Percentiles rank a stretch among this genome's conserved stretches.
Conservation (phyloP, 2,329 filamentous ascomycete genomes). For the Apiospora aurea region DNA sequence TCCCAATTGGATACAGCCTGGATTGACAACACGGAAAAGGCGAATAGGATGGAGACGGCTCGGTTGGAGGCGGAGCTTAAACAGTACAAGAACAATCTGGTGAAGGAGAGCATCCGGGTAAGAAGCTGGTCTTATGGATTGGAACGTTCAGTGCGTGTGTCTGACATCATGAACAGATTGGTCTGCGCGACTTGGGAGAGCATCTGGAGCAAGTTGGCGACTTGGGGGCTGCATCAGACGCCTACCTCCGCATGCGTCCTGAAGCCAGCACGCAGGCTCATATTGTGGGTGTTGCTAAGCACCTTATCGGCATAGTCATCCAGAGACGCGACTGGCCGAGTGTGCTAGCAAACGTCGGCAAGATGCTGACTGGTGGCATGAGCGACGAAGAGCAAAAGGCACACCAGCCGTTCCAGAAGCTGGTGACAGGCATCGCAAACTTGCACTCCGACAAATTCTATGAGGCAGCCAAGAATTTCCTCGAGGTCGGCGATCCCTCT, state of each 20-base stretch:
- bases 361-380: slow-evolving; percentile 63
- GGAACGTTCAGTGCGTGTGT: neutral
- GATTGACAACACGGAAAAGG: slow-evolving; percentile 71
- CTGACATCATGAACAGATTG: slow-evolving; percentile 69
- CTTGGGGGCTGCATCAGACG: slow-evolving; percentile 73
- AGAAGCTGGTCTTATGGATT: slow-evolving; percentile 34
- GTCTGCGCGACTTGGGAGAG: slow-evolving; percentile 87
- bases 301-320: slow-evolving; percentile 77
- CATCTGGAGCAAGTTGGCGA: slow-evolving; percentile 84
- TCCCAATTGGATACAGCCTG: slow-evolving; percentile 74
- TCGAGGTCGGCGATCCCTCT: slow-evolving; percentile 62
- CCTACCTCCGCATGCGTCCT: slow-evolving; percentile 87
- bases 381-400: slow-evolving; percentile 54
- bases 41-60: slow-evolving; percentile 73
- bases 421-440: slow-evolving; percentile 58
- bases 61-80: slow-evolving; percentile 87
- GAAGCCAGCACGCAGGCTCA: slow-evolving; percentile 86
- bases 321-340: slow-evolving; percentile 80
- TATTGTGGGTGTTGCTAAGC: slow-evolving; percentile 81
- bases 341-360: slow-evolving; percentile 65
- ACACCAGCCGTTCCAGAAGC: slow-evolving; percentile 58
- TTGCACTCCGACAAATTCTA: slow-evolving; percentile 54
- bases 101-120: slow-evolving; percentile 96
- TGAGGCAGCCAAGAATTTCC: slow-evolving; percentile 76
- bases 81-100: slow-evolving; percentile 94